These are phyloP conservation scores for Pythium brassicae DNA, from an alignment of 352 stramenopile species.

Conservation along the genomic window DNA sequence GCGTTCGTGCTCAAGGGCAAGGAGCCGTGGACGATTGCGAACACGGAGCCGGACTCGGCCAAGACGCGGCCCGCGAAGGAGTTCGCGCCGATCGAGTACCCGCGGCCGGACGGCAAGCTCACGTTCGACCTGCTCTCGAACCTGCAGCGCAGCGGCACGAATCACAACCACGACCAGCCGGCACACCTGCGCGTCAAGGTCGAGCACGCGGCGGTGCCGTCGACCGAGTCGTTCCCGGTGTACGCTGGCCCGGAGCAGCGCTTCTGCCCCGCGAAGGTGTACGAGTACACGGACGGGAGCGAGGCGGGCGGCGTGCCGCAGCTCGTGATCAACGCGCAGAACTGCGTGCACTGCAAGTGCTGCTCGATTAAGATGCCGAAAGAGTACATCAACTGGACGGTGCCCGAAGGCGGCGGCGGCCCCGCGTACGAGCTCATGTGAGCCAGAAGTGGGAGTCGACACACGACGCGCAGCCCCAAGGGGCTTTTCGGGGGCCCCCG, in stretches of 20 bases:
- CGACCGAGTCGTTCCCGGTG: slow-evolving; percentile 85
- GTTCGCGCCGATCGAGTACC: slow-evolving; percentile 93
- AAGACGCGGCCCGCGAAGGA: slow-evolving; percentile 91
- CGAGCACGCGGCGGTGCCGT: slow-evolving; percentile 81
- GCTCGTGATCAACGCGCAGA: slow-evolving; percentile 99
- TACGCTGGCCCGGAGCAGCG: slow-evolving; percentile 96
- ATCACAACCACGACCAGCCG: slow-evolving; percentile 98
- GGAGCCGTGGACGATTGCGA: slow-evolving; percentile 95
- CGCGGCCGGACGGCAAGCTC: slow-evolving; percentile 94
- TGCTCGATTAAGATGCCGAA: slow-evolving; percentile 99
- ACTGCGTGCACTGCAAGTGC: slow-evolving; percentile 99
- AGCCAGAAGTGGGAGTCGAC: not conserved
- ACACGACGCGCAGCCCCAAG: not conserved
- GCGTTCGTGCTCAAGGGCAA: slow-evolving; percentile 93
- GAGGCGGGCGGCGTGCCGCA: slow-evolving; percentile 83
- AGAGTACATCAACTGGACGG: slow-evolving; percentile 99
- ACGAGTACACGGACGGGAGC: slow-evolving; percentile 97
- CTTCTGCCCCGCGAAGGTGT: slow-evolving; percentile 98
- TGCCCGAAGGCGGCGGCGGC: slow-evolving; percentile 96
- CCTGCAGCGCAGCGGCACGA: slow-evolving; percentile 95
- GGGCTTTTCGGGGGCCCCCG: too few species aligned
- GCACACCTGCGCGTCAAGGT: slow-evolving; percentile 96
- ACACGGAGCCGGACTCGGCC: slow-evolving; percentile 84
- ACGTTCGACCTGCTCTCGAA: slow-evolving; percentile 99
- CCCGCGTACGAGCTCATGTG: slow-evolving; percentile 83